Evolutionary conservation across 331 rosid genomes (phyloP).

Genomic region (Acacia pycnantha): DNA sequence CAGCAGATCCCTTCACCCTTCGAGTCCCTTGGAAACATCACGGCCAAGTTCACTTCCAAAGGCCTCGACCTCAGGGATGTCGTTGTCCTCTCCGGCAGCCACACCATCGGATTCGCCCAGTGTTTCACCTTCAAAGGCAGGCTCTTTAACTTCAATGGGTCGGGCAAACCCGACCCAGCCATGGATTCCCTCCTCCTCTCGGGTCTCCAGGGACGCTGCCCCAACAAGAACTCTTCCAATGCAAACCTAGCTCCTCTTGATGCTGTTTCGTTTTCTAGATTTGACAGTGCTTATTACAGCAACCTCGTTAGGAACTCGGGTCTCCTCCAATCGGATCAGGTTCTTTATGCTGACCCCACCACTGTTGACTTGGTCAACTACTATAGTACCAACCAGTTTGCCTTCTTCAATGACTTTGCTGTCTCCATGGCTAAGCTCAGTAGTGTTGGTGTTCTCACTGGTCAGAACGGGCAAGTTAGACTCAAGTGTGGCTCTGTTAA

Average conservation of each 20-base stretch:
- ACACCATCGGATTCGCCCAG: conserved; percentile 72
- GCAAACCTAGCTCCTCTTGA: conserved; percentile 66
- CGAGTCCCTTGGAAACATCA: conserved; percentile 51
- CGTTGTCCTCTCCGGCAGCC: conserved; percentile 76
- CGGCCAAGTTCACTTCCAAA: conserved; percentile 62
- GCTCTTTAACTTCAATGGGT: conserved; percentile 54
- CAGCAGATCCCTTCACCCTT: conserved; percentile 64
- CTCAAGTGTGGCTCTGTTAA: conserved; percentile 56
- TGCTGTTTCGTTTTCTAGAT: conserved; percentile 20
- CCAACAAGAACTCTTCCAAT: conserved; percentile 38
- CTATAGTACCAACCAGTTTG: conserved; percentile 37
- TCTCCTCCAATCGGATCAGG: conserved; percentile 65
- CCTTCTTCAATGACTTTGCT: conserved; percentile 58
- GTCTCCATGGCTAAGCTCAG: conserved; percentile 64
- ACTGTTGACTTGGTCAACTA: conserved; percentile 42
- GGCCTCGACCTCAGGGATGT: conserved; percentile 67
- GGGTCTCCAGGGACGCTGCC: conserved; percentile 46
- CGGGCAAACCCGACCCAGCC: conserved; percentile 63
- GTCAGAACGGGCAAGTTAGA: conserved; percentile 56
- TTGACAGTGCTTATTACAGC: conserved; percentile 58
- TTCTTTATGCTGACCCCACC: conserved; percentile 38
- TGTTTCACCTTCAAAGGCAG: conserved; percentile 64
- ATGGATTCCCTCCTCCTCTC: conserved; percentile 42
- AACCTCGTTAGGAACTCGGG: conserved; percentile 40
- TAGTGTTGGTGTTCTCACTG: conserved; percentile 53